A percentile compares a stretch with the other conserved stretches of the same genome.
phyloP scores from a whole-genome alignment of 2,329 filamentous ascomycete species.

The Truncatella angustata region DNA sequence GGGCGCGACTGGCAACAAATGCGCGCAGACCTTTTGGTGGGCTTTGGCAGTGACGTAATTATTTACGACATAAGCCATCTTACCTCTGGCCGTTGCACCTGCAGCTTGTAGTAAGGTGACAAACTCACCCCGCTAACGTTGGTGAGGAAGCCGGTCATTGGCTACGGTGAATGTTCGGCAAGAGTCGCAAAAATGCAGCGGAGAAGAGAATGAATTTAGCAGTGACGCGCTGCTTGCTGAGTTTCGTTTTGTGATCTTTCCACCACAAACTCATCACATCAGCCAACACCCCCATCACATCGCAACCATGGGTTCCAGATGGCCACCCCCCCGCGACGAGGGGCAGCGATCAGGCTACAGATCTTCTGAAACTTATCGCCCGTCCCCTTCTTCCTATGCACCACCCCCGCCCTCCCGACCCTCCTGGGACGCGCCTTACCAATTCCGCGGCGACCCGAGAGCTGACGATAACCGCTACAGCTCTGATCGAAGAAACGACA shows the following conservation, averaged over 20 bases:
- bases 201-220: not conserved
- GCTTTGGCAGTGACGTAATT: no score
- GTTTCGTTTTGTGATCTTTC: not conserved
- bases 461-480: not conserved
- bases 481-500: not conserved
- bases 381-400: not conserved
- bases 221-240: not conserved
- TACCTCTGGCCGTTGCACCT: no score
- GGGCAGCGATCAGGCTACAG: not conserved
- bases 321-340: not conserved
- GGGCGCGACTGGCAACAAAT: no score
- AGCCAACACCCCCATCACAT: not conserved
- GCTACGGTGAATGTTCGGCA: slow-evolving; percentile 4
- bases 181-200: not conserved
- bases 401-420: not conserved
- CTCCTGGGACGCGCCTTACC: not conserved
- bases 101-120: no score
- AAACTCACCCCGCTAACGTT: no score
- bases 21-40: no score
- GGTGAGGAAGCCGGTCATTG: no score
- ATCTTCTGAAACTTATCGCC: slow-evolving; percentile 1
- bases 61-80: no score
- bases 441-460: not conserved
- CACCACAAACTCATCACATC: not conserved
- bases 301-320: slow-evolving; percentile 8